A percentile compares a stretch with the other conserved stretches of the same genome.
Conservation (phyloP, 1,284 basidiomycete genomes). For the Cutaneotrichosporon sp. region DNA sequence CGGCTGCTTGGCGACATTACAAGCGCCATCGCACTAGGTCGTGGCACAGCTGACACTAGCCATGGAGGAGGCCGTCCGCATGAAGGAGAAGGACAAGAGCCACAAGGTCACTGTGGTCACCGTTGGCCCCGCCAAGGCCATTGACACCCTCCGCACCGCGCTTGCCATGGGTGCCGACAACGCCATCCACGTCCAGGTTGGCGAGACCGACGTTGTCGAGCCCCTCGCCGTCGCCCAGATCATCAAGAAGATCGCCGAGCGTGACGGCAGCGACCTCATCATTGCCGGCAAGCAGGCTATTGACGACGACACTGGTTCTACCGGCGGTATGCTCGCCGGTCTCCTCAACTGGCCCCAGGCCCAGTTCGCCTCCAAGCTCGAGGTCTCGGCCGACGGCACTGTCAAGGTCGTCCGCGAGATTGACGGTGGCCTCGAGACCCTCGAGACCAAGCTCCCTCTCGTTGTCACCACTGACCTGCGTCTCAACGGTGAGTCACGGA, state of each 20-base stretch:
- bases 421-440: conserved; percentile 86
- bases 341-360: conserved; percentile 91
- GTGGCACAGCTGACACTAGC: conserved; percentile 58
- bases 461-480: conserved; percentile 88
- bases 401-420: conserved; percentile 85
- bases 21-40: background rate
- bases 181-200: conserved; percentile 84
- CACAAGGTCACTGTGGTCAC: conserved; percentile 86
- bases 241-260: conserved; percentile 75
- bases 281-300: conserved; percentile 99
- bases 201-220: conserved; percentile 72
- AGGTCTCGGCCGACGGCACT: conserved; percentile 68
- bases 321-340: conserved; percentile 96
- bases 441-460: conserved; percentile 77
- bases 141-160: conserved; percentile 90
- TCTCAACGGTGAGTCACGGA: conserved; percentile 58
- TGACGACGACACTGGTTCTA: conserved; percentile 95
- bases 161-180: conserved; percentile 97
- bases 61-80: conserved; percentile 93
- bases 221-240: conserved; percentile 58
- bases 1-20: background rate
- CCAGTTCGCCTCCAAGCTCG: conserved; percentile 89
- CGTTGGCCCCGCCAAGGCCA: conserved; percentile 85
- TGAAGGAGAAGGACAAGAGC: conserved; percentile 66
- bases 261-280: conserved; percentile 66